These are phyloP conservation scores for Volvariella volvacea DNA, from an alignment of 1,284 basidiomycete genomes.

Conservation along the genomic window DNA sequence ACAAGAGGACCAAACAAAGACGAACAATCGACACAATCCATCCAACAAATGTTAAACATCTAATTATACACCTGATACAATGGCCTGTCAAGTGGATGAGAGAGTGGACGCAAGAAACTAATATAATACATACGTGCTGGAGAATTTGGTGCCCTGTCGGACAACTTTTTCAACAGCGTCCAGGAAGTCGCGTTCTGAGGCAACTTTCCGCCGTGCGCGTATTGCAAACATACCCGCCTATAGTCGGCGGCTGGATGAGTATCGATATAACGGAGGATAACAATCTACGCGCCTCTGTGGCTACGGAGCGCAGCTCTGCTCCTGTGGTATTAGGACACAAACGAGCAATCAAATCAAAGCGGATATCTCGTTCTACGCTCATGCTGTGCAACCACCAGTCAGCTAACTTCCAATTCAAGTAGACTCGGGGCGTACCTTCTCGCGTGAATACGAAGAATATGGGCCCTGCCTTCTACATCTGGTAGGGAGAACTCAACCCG, in stretches of 20 bases:
- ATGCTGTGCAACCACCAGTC: constrained; percentile 50
- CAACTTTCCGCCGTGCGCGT: constrained; percentile 92
- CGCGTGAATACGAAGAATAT: constrained; percentile 96
- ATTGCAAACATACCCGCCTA: constrained; percentile 99
- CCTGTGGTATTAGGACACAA: constrained; percentile 98
- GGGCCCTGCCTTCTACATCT: constrained; percentile 93
- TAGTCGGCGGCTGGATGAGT: constrained; percentile 3
- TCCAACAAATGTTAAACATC: too few species aligned
- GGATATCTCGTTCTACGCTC: constrained; percentile 96
- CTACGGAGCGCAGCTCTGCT: constrained; percentile 93
- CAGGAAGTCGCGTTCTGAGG: constrained; percentile 95
- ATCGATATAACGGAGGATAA: constrained; percentile 4
- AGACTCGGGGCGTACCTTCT: constrained; percentile 54
- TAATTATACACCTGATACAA: constrained; percentile 75
- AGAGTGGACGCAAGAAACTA: neutral
- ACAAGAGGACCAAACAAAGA: too few species aligned
- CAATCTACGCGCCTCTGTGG: constrained; percentile 78
- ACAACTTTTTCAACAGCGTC: constrained; percentile 99
- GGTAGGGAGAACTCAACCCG: constrained; percentile 95
- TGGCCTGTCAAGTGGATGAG: constrained; percentile 34
- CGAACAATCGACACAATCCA: too few species aligned
- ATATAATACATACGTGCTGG: constrained; percentile 59
- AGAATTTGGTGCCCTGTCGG: constrained; percentile 94
- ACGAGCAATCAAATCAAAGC: constrained; percentile 95
- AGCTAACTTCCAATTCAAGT: constrained; percentile 2